Evolutionary conservation across 805 yeast species (phyloP).

Genomic region (Brettanomyces anomalus): DNA sequence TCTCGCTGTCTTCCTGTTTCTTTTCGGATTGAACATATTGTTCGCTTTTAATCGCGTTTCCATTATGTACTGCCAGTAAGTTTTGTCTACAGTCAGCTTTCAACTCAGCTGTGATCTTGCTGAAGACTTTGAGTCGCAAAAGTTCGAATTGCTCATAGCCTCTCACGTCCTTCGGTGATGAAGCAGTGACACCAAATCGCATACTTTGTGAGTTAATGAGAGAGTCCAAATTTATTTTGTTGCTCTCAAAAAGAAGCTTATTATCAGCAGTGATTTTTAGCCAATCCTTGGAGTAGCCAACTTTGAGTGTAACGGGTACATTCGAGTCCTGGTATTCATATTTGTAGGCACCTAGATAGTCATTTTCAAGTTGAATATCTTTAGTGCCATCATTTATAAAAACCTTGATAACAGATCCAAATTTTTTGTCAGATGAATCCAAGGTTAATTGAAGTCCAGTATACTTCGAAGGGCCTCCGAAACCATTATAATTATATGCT

Average conservation of each 20-base stretch:
- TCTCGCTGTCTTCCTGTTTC: constrained; percentile 13
- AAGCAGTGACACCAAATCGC: constrained; percentile 47
- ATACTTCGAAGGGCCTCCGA: constrained; percentile 47
- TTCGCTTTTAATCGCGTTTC: neutral
- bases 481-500: constrained; percentile 26
- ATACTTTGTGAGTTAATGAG: constrained; percentile 22
- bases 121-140: constrained; percentile 47
- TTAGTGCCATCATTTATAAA: constrained; percentile 52
- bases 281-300: constrained; percentile 40
- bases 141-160: constrained; percentile 56
- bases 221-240: constrained; percentile 37
- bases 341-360: constrained; percentile 24
- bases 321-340: constrained; percentile 51
- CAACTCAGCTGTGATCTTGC: constrained; percentile 29
- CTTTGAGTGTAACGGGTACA: constrained; percentile 61
- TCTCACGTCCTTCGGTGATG: constrained; percentile 25
- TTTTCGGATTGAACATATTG: constrained; percentile 6
- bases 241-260: constrained; percentile 59
- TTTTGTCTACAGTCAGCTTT: constrained; percentile 16
- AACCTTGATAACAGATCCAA: constrained; percentile 46
- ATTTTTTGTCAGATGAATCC: constrained; percentile 37
- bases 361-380: constrained; percentile 17
- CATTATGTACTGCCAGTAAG: constrained; percentile 18
- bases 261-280: constrained; percentile 66
- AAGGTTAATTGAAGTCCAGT: constrained; percentile 59